Evolutionary conservation across 2,329 filamentous ascomycete genomes (phyloP), one percentile per base, ranked within the genome.

Genomic region (Tolypocladium tropicale): DNA sequence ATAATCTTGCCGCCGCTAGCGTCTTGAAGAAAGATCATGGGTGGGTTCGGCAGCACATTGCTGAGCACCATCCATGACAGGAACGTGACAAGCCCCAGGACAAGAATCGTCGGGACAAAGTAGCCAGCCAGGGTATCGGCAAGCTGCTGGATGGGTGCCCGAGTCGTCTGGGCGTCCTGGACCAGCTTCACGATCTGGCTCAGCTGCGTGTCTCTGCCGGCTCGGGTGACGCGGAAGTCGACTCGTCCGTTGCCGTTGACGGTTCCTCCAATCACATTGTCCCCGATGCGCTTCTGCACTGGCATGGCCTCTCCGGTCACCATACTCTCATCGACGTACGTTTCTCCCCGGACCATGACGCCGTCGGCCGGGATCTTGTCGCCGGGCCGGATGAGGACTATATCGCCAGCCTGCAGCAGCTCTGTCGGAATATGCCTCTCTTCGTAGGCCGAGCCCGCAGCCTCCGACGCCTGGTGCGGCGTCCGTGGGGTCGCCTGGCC

Each of bases 131-230:
- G 83, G 3, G 83, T 84, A 72, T 99, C 94, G 4, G 92, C 94
- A 67, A 97, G 82, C 49, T 90, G 84, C 70, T 99, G 94, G 58
- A 99, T 99, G 0, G 94, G 94, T 9, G 94, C 94, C 41, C 94
- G 84, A 54, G 85, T 93, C 2, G 93, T 97, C 71, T 99, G 94
- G 3, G 94, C 94, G 69, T 96, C 90, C 71, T 99, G 94, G 0
- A 99, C 94, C n/a, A 97, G 82, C 71, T 93, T 94, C 60, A 99
- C 94, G 61, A 99, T 99, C 72, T 97, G 94, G 72, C 91, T 96
- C 56, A 99, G 85, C 70, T 97, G 93, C 1, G 94, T 99, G 67
- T 99, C 93, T 59, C 92, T 88, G 52, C 94, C 94, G 37, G 93
- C 92, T 63, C 93, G 84, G 4, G 89, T 95, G 57, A 99, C 94